These are phyloP conservation scores for Halophytophthora batemanensis DNA, from an alignment of 352 stramenopile genomes.

Conservation along the genomic window DNA sequence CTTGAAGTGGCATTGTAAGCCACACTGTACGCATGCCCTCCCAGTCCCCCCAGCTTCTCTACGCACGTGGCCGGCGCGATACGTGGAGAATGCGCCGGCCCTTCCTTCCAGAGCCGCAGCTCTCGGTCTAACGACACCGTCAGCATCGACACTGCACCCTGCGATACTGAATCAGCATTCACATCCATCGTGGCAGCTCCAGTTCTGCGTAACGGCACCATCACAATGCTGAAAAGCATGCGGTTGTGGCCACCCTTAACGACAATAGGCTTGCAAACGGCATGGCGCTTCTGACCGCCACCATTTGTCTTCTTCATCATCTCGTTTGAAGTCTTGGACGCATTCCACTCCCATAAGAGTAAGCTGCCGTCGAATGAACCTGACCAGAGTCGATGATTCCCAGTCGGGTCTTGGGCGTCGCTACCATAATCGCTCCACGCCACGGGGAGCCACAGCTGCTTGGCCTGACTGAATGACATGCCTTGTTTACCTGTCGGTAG, in stretches of 20 bases:
- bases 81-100: not conserved
- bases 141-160: slow-evolving; percentile 27
- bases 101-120: slow-evolving; percentile 56
- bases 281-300: slow-evolving; percentile 4
- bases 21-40: slow-evolving; percentile 62
- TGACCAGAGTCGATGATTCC: slow-evolving; percentile 51
- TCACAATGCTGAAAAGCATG: slow-evolving; percentile 63
- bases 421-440: slow-evolving; percentile 36
- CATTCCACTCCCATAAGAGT: slow-evolving; percentile 55
- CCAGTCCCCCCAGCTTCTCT: slow-evolving; percentile 47
- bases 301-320: slow-evolving; percentile 15
- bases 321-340: not conserved
- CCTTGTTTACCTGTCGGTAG: slow-evolving; percentile 65
- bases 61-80: slow-evolving; percentile 25
- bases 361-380: slow-evolving; percentile 71
- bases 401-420: not conserved
- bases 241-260: slow-evolving; percentile 66
- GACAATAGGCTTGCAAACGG: slow-evolving; percentile 33
- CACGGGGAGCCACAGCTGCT: slow-evolving; percentile 71
- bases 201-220: slow-evolving; percentile 5
- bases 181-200: not conserved
- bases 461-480: slow-evolving; percentile 59
- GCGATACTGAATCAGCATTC: too few species aligned
- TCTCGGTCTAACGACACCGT: slow-evolving; percentile 70
- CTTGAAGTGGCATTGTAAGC: slow-evolving; percentile 26